Conservation (phyloP, 768 basidiomycete species). For the Pisolithus marmoratus region DNA sequence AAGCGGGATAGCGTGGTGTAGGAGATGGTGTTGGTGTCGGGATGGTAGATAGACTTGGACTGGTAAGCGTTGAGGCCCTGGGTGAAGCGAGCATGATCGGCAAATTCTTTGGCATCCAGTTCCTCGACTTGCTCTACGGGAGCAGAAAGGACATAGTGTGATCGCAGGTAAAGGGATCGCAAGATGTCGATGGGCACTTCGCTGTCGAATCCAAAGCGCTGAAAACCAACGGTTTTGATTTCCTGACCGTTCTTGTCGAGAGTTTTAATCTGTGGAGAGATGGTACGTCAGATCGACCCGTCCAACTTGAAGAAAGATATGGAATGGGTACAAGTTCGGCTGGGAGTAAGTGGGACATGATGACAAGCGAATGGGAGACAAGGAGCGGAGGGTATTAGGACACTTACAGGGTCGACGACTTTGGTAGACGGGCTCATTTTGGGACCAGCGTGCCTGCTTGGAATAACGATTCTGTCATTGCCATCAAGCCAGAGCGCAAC, state of each 20-base stretch:
- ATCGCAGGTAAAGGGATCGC: constrained; percentile 82
- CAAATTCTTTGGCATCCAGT: constrained; percentile 34
- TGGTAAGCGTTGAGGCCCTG: constrained; percentile 51
- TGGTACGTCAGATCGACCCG: constrained; percentile 4
- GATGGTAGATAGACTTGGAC: constrained; percentile 83
- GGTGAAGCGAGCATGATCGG: constrained; percentile 49
- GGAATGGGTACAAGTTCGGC: constrained; percentile 11
- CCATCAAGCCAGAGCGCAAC: too few species aligned
- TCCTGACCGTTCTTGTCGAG: constrained; percentile 71
- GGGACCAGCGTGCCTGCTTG: too few species aligned
- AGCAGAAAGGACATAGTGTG: constrained; percentile 61
- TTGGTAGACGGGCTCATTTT: constrained; percentile 1
- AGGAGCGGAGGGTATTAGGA: background rate
- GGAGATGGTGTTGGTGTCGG: constrained; percentile 74
- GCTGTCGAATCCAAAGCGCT: constrained; percentile 88
- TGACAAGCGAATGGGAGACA: background rate
- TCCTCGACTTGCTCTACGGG: constrained; percentile 31
- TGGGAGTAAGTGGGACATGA: constrained; percentile 20
- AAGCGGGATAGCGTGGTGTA: constrained; percentile 91
- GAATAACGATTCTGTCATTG: too few species aligned
- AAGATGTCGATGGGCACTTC: constrained; percentile 75
- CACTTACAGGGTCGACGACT: constrained; percentile 6
- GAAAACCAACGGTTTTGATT: constrained; percentile 75
- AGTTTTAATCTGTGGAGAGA: constrained; percentile 44
- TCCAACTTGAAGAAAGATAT: background rate